Conservation (phyloP, 345 rosid species). For the Salix caprea region DNA sequence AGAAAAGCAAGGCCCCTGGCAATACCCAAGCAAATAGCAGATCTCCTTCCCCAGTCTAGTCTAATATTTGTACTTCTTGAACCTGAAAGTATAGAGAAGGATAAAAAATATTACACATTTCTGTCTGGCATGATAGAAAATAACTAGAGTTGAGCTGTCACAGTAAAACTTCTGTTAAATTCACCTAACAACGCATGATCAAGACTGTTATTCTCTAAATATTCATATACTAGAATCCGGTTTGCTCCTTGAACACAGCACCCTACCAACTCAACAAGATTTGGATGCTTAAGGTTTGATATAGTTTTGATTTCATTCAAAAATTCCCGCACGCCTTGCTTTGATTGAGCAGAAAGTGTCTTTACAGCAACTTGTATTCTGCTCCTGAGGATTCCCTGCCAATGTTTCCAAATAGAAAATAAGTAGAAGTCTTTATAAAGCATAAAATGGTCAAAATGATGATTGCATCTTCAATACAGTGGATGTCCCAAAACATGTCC, state of each 20-base stretch:
- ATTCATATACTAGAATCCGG: slow-evolving; percentile 82
- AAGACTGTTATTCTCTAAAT: slow-evolving; percentile 76
- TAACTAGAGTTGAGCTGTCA: neutral
- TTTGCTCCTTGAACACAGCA: slow-evolving; percentile 64
- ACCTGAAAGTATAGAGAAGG: slow-evolving; percentile 33
- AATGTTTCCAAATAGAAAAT: slow-evolving; percentile 8
- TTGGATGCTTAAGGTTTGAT: slow-evolving; percentile 67
- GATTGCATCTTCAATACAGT: neutral
- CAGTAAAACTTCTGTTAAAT: neutral
- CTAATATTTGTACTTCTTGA: slow-evolving; percentile 34
- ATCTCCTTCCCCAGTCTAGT: slow-evolving; percentile 74
- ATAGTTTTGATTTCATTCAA: slow-evolving; percentile 68
- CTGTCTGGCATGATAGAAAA: neutral
- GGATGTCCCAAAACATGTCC: neutral
- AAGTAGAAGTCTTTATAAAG: neutral
- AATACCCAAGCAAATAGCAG: slow-evolving; percentile 75
- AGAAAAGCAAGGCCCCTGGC: slow-evolving; percentile 82
- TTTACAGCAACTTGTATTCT: slow-evolving; percentile 70
- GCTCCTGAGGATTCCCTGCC: slow-evolving; percentile 58
- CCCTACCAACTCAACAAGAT: slow-evolving; percentile 84
- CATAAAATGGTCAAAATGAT: neutral
- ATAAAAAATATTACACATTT: neutral
- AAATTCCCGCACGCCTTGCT: slow-evolving; percentile 77
- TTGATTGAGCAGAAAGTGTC: slow-evolving; percentile 64
- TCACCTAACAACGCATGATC: slow-evolving; percentile 62